phyloP scores from a whole-genome alignment of 129 eudicot species.

The Logfia minima region DNA sequence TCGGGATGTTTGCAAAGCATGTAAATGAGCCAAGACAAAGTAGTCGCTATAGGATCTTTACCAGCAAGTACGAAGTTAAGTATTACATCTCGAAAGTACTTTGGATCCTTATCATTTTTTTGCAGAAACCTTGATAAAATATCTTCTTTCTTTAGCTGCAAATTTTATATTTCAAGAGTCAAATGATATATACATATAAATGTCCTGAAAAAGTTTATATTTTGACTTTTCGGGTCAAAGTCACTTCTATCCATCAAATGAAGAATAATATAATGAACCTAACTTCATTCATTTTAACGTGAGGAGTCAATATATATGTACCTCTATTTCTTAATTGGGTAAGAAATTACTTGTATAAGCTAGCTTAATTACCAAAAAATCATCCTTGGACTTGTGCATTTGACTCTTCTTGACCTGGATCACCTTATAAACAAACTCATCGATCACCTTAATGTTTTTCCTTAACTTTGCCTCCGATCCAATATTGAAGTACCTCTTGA shows the following conservation, averaged over 20 bases:
- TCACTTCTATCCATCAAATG: neutral
- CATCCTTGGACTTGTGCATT: slow-evolving; percentile 31
- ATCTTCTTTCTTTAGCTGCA: slow-evolving; percentile 51
- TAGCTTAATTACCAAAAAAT: slow-evolving; percentile 31
- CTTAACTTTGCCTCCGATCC: slow-evolving; percentile 58
- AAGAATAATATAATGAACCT: neutral
- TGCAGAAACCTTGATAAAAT: slow-evolving; percentile 60
- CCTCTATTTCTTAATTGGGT: neutral
- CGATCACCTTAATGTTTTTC: slow-evolving; percentile 40
- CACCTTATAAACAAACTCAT: slow-evolving; percentile 62
- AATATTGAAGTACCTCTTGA: slow-evolving; percentile 48
- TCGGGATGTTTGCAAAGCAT: slow-evolving; percentile 62
- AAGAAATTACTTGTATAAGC: neutral
- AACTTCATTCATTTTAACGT: too few species aligned
- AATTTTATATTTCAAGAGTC: neutral
- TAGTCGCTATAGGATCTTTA: slow-evolving; percentile 60
- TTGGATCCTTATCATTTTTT: slow-evolving; percentile 30
- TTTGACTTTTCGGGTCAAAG: neutral
- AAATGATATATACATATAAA: neutral
- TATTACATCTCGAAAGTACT: slow-evolving; percentile 58
- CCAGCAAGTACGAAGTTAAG: slow-evolving; percentile 64
- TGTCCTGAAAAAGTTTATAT: neutral
- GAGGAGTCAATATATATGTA: neutral
- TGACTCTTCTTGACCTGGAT: slow-evolving; percentile 45
- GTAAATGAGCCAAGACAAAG: slow-evolving; percentile 65